Base-by-base conservation (phyloP, 2,329 filamentous ascomycete species). In the Botrytis porri region DNA sequence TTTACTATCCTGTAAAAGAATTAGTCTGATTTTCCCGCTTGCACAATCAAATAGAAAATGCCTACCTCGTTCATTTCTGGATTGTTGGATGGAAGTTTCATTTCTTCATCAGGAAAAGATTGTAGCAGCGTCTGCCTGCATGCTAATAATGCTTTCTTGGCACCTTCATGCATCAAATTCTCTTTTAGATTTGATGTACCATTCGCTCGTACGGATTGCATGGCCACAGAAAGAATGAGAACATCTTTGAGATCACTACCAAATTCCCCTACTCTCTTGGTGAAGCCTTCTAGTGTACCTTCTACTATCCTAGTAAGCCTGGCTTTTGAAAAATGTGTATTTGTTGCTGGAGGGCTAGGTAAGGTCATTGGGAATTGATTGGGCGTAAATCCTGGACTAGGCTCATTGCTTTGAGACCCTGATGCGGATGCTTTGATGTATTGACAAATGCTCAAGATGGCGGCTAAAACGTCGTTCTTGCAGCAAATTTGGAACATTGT, bases 181-280 rank as follows among this genome's bases (percentile, higher is more conserved):
- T 75, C 69, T 35, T 66, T 74, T 61, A 69, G 35, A 35, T 45
- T 45, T 4, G 43, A 41, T 32, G 61, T 62, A 45, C 65, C 45
- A 54, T 69, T 51, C 39, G 75, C 71, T 51, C 73, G 73, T 41
- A 74, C 69, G 10, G 74, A 54, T 64, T 74, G 75, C 69, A 73
- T 74, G 43, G 70, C 70, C 25, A 73, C 66, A 18, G 74, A 73
- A 57, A 75, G 61, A 65, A 74, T 71, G 41, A 72, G 57, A 51
- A 75, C 64, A 57, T 75, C 75, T 69, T 75, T 75, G n/a, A 75
- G 67, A 73, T 75, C 73, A 37, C 48, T 75, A 59, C 75, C 75
- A 35, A 57, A 70, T 54, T 60, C 74, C 9, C 71, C 70, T 14
- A 75, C 65, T 32, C 75, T 70, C 59, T 67, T 65, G 25, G 72